phyloP scores from a whole-genome alignment of 2,329 filamentous ascomycete species.

The Paracorniculantispora psalliotae region DNA sequence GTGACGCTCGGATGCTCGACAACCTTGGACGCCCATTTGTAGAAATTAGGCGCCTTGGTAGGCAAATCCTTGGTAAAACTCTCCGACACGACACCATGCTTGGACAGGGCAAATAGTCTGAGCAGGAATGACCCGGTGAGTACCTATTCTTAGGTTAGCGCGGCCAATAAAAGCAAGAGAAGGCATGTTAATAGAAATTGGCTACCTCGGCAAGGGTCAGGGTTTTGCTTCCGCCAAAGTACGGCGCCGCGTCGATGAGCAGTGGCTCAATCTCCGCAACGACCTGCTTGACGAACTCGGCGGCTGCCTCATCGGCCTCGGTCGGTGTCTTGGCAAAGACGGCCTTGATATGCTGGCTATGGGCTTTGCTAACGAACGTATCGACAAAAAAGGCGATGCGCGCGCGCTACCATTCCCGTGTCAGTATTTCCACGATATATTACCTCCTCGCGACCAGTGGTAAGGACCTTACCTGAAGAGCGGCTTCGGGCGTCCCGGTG shows the following conservation, averaged over 20 bases:
- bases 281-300: conserved; percentile 50
- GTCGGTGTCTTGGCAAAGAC: conserved; percentile 43
- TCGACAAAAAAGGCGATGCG: conserved; percentile 69
- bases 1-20: conserved; percentile 61
- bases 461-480: conserved; percentile 37
- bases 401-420: conserved; percentile 42
- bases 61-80: conserved; percentile 42
- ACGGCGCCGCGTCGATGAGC: conserved; percentile 51
- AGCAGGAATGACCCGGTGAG: conserved; percentile 63
- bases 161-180: not conserved
- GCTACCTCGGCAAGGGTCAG: conserved; percentile 70
- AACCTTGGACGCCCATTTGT: conserved; percentile 60
- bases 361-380: conserved; percentile 60
- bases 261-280: conserved; percentile 71
- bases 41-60: conserved; percentile 59
- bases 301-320: conserved; percentile 44
- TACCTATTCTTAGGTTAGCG: conserved; percentile 37
- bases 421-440: not conserved
- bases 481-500: conserved; percentile 44
- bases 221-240: conserved; percentile 58
- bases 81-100: conserved; percentile 49
- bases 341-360: conserved; percentile 40
- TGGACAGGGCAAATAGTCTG: conserved; percentile 50
- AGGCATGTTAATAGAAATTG: not conserved
- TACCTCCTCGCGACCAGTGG: too few species aligned